These are phyloP conservation scores for Tricladium varicosporioides DNA, from an alignment of 2,329 filamentous ascomycete species.

Conservation along the genomic window DNA sequence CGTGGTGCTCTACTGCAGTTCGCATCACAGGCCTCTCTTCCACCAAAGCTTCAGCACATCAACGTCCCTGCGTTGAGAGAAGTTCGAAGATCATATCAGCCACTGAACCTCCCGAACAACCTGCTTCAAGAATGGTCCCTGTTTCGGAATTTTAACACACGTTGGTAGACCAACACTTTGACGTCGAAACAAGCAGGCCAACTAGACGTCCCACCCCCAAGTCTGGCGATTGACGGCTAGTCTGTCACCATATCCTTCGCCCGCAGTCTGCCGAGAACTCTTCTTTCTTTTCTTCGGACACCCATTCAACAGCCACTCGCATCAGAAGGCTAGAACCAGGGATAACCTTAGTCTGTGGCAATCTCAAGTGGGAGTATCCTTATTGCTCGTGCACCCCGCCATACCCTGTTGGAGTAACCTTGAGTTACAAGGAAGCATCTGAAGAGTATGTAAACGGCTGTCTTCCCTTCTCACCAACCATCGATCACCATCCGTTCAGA, in stretches of 20 bases:
- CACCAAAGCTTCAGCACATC: slow-evolving; percentile 1
- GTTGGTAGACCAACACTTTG: slow-evolving; percentile 24
- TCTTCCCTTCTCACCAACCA: slow-evolving; percentile 19
- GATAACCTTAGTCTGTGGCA: slow-evolving; percentile 22
- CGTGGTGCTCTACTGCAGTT: neutral
- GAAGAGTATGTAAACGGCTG: slow-evolving; percentile 31
- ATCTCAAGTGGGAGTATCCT: slow-evolving; percentile 21
- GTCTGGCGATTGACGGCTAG: slow-evolving; percentile 24
- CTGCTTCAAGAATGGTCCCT: slow-evolving; percentile 31
- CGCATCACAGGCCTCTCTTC: neutral
- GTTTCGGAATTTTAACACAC: slow-evolving; percentile 30
- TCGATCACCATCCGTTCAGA: slow-evolving; percentile 18
- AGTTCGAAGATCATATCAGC: slow-evolving; percentile 20
- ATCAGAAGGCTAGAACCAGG: slow-evolving; percentile 22
- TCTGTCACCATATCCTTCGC: slow-evolving; percentile 12
- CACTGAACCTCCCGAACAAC: slow-evolving; percentile 13
- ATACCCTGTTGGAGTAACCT: slow-evolving; percentile 25
- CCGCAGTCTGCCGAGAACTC: slow-evolving; percentile 16
- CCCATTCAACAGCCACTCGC: slow-evolving; percentile 25
- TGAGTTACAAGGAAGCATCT: slow-evolving; percentile 20
- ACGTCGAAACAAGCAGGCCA: slow-evolving; percentile 32
- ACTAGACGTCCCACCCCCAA: slow-evolving; percentile 16
- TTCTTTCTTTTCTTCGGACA: slow-evolving; percentile 20
- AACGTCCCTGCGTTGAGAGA: slow-evolving; percentile 18
- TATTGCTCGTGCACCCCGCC: slow-evolving; percentile 29